Base-by-base conservation (phyloP, 495 filamentous ascomycete species). In the Penicillium alfredii region DNA sequence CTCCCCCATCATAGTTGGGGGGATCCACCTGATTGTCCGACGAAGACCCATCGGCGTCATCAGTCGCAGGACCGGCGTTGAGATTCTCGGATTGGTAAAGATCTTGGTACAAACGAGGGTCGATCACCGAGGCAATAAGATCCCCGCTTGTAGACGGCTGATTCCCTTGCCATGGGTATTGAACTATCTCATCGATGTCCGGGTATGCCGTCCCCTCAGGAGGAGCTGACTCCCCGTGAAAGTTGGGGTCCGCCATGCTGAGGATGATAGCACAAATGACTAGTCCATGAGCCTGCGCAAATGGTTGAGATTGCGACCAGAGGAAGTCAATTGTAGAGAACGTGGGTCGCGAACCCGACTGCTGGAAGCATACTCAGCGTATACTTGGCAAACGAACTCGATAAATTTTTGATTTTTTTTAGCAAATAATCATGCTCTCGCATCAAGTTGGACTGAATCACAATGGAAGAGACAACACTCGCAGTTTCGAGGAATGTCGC, bases 81-180 rank as follows among this genome's bases (percentile, higher is more conserved):
- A n/a, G n/a, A n/a, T n/a, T n/a, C n/a, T n/a, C n/a, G n/a, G n/a
- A n/a, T n/a, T n/a, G n/a, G n/a, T n/a, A 52, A 7, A 54, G 27
- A 11, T 44, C 58, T 35, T 45, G 53, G 44, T 63, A 69, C 25
- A 71, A 48, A 23, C 65, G 58, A 22, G 67, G 67, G 30, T 71
- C 67, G 35, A 71, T 46, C 33, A 58, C 58, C 2, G 57, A 55
- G 15, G 58, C 30, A 29, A 52, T 40, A 7, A 52, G 30, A 3
- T 47, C 12, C 5, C 47, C 53, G 6, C 33, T 10, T 9, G 44
- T 32, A 16, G 45, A 8, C 33, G 42, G 41, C 23, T 55, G 53
- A 16, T 13, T 32, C 9, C 42, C 51, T 37, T 61, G 60, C 61
- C 60, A 67, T 34, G 61, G 51, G 21, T 64, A 66, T 3, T 59